phyloP scores from a whole-genome alignment of 495 filamentous ascomycete species.

The Penicillium herquei region DNA sequence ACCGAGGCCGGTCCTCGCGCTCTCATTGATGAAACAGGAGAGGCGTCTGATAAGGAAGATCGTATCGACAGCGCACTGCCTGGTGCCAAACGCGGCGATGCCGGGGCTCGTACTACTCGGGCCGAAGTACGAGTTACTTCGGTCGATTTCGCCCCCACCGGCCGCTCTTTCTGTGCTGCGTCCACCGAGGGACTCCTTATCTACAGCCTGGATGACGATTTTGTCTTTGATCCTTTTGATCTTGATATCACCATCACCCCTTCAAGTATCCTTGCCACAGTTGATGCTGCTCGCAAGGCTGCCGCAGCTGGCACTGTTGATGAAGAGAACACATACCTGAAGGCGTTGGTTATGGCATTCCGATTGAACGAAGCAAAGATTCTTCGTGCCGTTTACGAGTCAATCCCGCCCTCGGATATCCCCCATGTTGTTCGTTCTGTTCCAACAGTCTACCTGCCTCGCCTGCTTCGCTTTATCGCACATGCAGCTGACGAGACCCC shows the following conservation, averaged over 20 bases:
- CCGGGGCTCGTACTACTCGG: constrained; percentile 66
- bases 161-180: constrained; percentile 88
- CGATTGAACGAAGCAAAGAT: constrained; percentile 79
- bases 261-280: constrained; percentile 68
- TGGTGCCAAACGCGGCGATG: constrained; percentile 82
- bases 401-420: constrained; percentile 73
- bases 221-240: constrained; percentile 91
- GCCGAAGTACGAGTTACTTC: constrained; percentile 85
- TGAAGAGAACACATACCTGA: constrained; percentile 74
- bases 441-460: constrained; percentile 81
- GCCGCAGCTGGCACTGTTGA: constrained; percentile 27
- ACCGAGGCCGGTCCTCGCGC: constrained; percentile 86
- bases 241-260: constrained; percentile 91
- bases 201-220: constrained; percentile 78
- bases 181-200: constrained; percentile 92
- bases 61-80: constrained; percentile 83
- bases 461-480: constrained; percentile 81
- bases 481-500: constrained; percentile 84
- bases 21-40: constrained; percentile 81
- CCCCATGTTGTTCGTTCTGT: constrained; percentile 73
- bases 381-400: constrained; percentile 80
- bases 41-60: constrained; percentile 84
- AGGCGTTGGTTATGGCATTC: constrained; percentile 95
- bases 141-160: constrained; percentile 84
- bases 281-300: constrained; percentile 50